Evolutionary conservation across 225 moss, liverwort and hornwort genomes (phyloP).

Genomic region (Polytrichum formosum): DNA sequence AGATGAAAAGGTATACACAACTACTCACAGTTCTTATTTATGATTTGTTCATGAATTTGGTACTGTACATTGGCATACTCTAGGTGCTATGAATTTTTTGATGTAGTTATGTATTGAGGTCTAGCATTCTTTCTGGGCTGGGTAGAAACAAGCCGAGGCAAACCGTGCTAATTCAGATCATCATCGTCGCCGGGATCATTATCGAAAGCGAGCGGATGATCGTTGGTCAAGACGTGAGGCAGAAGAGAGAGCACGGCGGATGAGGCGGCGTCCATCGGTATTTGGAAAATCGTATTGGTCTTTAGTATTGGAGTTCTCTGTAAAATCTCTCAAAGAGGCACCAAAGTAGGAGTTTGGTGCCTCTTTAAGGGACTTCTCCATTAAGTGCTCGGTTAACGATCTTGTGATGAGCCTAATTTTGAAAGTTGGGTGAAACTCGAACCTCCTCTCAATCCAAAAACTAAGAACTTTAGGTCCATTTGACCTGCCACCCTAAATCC

Average conservation of each 20-base stretch:
- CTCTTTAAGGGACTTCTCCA: background rate
- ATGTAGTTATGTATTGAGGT: background rate
- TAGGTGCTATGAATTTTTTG: background rate
- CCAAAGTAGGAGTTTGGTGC: background rate
- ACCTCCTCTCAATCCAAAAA: no score
- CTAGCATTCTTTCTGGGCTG: constrained; percentile 12
- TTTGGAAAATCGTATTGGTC: constrained; percentile 13
- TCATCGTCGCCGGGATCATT: constrained; percentile 34
- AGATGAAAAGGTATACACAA: constrained; percentile 58
- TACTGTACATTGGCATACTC: background rate
- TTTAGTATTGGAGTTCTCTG: background rate
- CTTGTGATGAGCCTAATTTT: no score
- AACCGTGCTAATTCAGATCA: constrained; percentile 32
- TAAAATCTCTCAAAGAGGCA: no score
- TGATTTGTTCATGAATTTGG: background rate
- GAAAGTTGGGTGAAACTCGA: no score
- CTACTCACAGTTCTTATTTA: background rate
- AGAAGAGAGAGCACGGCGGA: constrained; percentile 17
- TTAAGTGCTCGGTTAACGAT: no score
- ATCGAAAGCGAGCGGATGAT: constrained; percentile 13
- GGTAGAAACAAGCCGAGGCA: constrained; percentile 37
- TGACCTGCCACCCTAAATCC: no score
- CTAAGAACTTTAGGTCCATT: no score
- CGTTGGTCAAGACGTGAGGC: constrained; percentile 20
- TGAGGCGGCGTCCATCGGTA: constrained; percentile 30